Conservation (phyloP, 495 filamentous ascomycete species). For the Aspergillus olivimuriae region DNA sequence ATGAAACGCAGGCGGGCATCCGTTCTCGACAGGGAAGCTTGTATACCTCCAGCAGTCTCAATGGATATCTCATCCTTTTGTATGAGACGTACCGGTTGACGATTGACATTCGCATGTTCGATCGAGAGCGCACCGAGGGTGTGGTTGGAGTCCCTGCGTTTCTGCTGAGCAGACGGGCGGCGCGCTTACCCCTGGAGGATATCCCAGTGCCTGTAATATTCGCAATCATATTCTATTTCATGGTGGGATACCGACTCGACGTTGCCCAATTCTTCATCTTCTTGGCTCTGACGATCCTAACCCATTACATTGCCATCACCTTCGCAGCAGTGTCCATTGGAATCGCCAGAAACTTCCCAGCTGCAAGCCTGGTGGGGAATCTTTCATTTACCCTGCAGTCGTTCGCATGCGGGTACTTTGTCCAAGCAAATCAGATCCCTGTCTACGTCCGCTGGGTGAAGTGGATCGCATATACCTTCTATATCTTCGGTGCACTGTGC, state of each 20-base stretch:
- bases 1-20: constrained; percentile 51
- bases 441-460: constrained; percentile 70
- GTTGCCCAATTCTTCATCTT: constrained; percentile 61
- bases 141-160: constrained; percentile 62
- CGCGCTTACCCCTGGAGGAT: constrained; percentile 61
- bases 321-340: constrained; percentile 55
- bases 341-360: constrained; percentile 54
- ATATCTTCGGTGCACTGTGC: constrained; percentile 58
- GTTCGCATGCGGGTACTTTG: constrained; percentile 65
- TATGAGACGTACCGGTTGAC: constrained; percentile 68
- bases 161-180: constrained; percentile 57
- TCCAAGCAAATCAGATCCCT: constrained; percentile 63
- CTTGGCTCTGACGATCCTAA: constrained; percentile 54
- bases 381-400: constrained; percentile 64
- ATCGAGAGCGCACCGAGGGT: constrained; percentile 64
- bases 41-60: constrained; percentile 59
- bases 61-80: constrained; percentile 66
- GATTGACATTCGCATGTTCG: constrained; percentile 65
- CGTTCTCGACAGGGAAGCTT: constrained; percentile 59
- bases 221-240: constrained; percentile 65
- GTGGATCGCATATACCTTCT: constrained; percentile 52
- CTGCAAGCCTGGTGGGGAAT: constrained; percentile 59
- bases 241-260: constrained; percentile 60
- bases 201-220: constrained; percentile 62
- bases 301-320: constrained; percentile 61